Conservation (phyloP, 2,329 filamentous ascomycete genomes). For the Colletotrichum aenigma region DNA sequence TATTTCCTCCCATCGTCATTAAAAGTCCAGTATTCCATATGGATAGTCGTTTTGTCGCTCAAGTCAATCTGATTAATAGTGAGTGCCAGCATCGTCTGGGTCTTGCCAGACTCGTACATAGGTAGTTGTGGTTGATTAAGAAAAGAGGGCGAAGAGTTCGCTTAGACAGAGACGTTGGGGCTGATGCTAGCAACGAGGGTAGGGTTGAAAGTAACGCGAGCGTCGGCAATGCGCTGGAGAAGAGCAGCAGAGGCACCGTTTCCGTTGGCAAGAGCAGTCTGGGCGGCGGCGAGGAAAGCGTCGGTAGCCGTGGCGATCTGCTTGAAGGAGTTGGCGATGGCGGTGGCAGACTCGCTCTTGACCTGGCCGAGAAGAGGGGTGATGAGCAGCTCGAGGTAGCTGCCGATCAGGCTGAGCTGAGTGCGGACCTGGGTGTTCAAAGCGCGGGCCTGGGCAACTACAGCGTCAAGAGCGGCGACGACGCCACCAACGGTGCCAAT, state of each 20-base stretch:
- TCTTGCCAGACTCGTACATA: not conserved
- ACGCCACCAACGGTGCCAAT: not conserved
- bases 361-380: not conserved
- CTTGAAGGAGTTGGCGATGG: not conserved
- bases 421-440: not conserved
- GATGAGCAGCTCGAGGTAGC: not conserved
- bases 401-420: not conserved
- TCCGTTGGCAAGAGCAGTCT: not conserved
- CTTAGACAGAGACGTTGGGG: not conserved
- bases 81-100: not conserved
- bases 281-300: not conserved
- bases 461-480: not conserved
- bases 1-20: not conserved
- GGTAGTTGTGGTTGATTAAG: not conserved
- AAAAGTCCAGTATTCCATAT: not conserved
- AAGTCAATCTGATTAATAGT: not conserved
- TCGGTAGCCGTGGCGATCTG: not conserved
- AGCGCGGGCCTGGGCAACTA: not conserved
- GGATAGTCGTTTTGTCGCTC: not conserved
- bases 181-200: not conserved
- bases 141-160: not conserved
- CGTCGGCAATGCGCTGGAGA: not conserved
- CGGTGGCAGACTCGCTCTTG: not conserved
- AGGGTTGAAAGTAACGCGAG: not conserved
- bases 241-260: not conserved